Base-by-base conservation (phyloP, 2,329 filamentous ascomycete genomes). In the Cercospora sp. region DNA sequence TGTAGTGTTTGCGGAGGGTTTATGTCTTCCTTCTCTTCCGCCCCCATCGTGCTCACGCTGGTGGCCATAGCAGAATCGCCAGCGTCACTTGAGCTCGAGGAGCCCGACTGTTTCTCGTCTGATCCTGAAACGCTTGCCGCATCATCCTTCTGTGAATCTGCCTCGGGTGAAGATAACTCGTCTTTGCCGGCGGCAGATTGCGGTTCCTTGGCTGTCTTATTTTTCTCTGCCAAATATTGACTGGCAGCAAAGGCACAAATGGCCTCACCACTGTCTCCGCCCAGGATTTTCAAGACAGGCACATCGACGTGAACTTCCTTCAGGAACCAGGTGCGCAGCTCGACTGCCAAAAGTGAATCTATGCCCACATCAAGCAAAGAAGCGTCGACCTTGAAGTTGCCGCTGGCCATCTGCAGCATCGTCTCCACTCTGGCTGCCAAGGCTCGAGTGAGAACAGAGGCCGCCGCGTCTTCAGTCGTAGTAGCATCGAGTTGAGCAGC, bases 271-370 rank as follows among this genome's bases (percentile, higher is more conserved):
- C 66, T 67, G 26, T 68, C 69, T 34, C 70, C 69, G 18, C 69
- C 64, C 9, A 72, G 21, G 3, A 86, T 77, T 66, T 83, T 82
- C 3, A 86, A 74, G 1, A 85, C 80, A 0, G 83, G 81, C 0
- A 86, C 78, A 57, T 86, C 81, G 0, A 81, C 74, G 0, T 81
- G 68, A 0, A 85, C 57, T 43, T 82, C 76, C 63, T 83, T 83
- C n/a, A 81, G 45, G 67, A 86, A 83, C 85, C 85, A 87, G 2
- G 80, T 75, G 0, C 84, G 81, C 2, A 82, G 61, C 24, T 81
- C 79, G 1, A 82, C 80, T 0, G 80, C 79, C 12, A 80, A 64
- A 1, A 82, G 69, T 2, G 80, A 81, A 68, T 82, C 81, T 12
- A 80, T 65, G 0, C 80, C 77, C 18, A 79, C 74, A 59, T 81